Conservation (phyloP, 805 yeast genomes). For the Candida vartiovaarae region DNA sequence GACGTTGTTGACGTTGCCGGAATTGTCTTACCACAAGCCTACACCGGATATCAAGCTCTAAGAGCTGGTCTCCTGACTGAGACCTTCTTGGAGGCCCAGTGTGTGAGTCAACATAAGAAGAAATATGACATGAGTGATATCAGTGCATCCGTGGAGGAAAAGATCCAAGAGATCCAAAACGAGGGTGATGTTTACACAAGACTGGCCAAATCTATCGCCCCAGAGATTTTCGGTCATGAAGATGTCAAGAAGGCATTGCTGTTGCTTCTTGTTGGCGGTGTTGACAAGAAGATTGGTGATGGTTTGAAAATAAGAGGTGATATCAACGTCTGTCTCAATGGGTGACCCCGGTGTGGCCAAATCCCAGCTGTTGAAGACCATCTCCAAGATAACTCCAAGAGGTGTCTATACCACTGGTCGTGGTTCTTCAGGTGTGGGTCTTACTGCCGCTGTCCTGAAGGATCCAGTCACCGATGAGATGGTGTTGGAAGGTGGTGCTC, state of each 20-base stretch:
- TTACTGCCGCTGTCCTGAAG: conserved; percentile 95
- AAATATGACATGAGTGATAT: conserved; percentile 65
- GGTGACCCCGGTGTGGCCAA: conserved; percentile 99
- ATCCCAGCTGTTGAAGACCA: conserved; percentile 91
- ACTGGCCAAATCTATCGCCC: conserved; percentile 88
- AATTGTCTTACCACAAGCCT: conserved; percentile 87
- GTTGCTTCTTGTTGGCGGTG: conserved; percentile 90
- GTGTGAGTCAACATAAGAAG: conserved; percentile 80
- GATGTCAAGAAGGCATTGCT: conserved; percentile 93
- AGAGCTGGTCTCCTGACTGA: conserved; percentile 92
- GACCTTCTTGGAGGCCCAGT: conserved; percentile 85
- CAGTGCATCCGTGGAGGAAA: conserved; percentile 79
- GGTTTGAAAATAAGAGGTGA: conserved; percentile 98
- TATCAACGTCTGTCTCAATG: conserved; percentile 77
- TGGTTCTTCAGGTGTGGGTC: conserved; percentile 99
- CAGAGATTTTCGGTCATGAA: conserved; percentile 88
- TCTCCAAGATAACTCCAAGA: conserved; percentile 90
- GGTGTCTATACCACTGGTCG: conserved; percentile 97
- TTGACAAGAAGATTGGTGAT: conserved; percentile 86
- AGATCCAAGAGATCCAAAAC: conserved; percentile 72
- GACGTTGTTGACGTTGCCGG: conserved; percentile 93
- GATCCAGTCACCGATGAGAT: conserved; percentile 85
- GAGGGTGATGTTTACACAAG: conserved; percentile 78
- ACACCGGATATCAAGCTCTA: conserved; percentile 90
- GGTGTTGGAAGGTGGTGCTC: conserved; percentile 97